phyloP scores from a whole-genome alignment of 1,284 basidiomycete genomes.

The Anthracocystis walkeri region DNA sequence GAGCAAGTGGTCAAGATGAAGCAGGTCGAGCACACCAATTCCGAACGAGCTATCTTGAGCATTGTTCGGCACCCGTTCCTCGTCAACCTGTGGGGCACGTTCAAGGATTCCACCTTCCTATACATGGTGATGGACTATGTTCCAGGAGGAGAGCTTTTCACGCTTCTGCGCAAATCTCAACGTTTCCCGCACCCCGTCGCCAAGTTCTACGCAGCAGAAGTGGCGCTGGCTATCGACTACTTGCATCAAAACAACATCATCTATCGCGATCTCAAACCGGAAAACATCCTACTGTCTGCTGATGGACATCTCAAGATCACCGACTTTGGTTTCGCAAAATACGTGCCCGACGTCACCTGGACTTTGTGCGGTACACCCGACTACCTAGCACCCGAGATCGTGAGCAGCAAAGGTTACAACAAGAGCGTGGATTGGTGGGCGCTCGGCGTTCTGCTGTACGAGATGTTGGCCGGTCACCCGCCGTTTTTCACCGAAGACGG shows the following conservation, averaged over 20 bases:
- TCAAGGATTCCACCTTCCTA: constrained; percentile 90
- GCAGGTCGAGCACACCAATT: constrained; percentile 97
- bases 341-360: constrained; percentile 90
- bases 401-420: constrained; percentile 92
- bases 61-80: constrained; percentile 94
- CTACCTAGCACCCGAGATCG: constrained; percentile 75
- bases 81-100: constrained; percentile 97
- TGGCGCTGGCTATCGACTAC: constrained; percentile 92
- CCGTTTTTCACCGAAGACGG: constrained; percentile 72
- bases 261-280: constrained; percentile 97
- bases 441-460: constrained; percentile 84
- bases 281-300: constrained; percentile 91
- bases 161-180: constrained; percentile 72
- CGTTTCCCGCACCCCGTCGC: constrained; percentile 98
- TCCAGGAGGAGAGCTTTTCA: constrained; percentile 93
- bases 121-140: constrained; percentile 99
- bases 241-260: constrained; percentile 91
- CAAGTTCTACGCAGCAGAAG: constrained; percentile 98
- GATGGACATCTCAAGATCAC: constrained; percentile 99
- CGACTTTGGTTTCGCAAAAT: constrained; percentile 97
- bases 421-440: constrained; percentile 99
- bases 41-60: constrained; percentile 90
- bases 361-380: constrained; percentile 92
- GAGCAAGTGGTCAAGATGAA: constrained; percentile 95
- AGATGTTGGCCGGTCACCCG: constrained; percentile 72